Conservation (phyloP, 768 basidiomycete species). For the Neoboletus brunneissimus region DNA sequence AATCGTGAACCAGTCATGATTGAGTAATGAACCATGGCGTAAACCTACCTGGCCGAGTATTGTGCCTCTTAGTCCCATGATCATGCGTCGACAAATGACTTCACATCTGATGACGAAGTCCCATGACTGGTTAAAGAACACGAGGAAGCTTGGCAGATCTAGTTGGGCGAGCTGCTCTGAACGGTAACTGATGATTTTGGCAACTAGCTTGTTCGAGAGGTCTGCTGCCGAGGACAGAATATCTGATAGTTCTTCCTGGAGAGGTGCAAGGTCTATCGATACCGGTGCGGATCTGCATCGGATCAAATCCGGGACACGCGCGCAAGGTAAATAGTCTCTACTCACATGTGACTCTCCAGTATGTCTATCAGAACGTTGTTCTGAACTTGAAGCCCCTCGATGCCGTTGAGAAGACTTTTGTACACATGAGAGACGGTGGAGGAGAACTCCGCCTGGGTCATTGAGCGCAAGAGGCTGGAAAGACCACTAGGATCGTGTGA, state of each 20-base stretch:
- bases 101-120: conserved; percentile 87
- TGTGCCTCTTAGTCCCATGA: conserved; percentile 85
- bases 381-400: conserved; percentile 68
- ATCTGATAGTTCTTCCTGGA: conserved; percentile 70
- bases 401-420: conserved; percentile 54
- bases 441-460: conserved; percentile 70
- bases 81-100: conserved; percentile 83
- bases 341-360: conserved; percentile 47
- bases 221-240: conserved; percentile 80
- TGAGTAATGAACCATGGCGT: not conserved
- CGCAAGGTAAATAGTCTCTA: not conserved
- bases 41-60: conserved; percentile 72
- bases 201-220: conserved; percentile 77
- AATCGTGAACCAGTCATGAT: not conserved
- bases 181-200: conserved; percentile 73
- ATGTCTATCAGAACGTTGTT: conserved; percentile 55
- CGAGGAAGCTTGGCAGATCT: conserved; percentile 69
- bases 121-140: conserved; percentile 85
- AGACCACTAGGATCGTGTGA: conserved; percentile 31
- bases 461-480: conserved; percentile 55
- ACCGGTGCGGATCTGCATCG: conserved; percentile 36
- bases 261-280: conserved; percentile 41
- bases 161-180: conserved; percentile 78
- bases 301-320: conserved; percentile 1
- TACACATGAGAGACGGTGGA: conserved; percentile 60